Evolutionary conservation across 2,329 filamentous ascomycete species (phyloP).

Genomic region (Aspergillus texensis): DNA sequence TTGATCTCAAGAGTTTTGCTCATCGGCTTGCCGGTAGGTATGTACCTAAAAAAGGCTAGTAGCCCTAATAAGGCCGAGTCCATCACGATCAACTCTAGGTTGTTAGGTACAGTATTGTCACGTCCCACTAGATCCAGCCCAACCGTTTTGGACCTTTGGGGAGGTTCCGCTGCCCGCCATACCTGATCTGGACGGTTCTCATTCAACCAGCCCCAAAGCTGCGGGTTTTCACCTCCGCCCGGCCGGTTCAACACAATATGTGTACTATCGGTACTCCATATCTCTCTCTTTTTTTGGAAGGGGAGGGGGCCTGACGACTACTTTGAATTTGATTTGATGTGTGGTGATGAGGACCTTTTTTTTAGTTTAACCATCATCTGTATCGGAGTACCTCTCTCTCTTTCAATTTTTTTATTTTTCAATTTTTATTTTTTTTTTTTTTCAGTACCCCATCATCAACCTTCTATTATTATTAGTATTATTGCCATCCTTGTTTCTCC

Average conservation of each 20-base stretch:
- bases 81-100: background rate
- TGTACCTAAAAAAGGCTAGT: background rate
- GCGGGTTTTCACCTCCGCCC: conserved; percentile 21
- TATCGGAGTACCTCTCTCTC: background rate
- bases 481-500: conserved; percentile 15
- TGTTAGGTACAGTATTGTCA: conserved; percentile 19
- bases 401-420: background rate
- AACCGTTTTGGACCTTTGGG: conserved; percentile 42
- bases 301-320: background rate
- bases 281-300: background rate
- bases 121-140: conserved; percentile 28
- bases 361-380: background rate
- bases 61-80: background rate
- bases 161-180: conserved; percentile 33
- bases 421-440: background rate
- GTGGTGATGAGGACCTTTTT: background rate
- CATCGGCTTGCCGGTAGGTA: background rate
- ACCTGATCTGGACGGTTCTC: conserved; percentile 33
- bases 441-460: background rate
- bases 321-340: conserved; percentile 2
- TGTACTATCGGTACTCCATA: background rate
- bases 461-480: background rate
- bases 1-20: background rate
- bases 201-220: conserved; percentile 34
- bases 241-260: conserved; percentile 29